A percentile compares a stretch with the other conserved stretches of the same genome.
Evolutionary conservation across 108 stramenopile genomes (phyloP).

Genomic region (Thalassiosira profunda): DNA sequence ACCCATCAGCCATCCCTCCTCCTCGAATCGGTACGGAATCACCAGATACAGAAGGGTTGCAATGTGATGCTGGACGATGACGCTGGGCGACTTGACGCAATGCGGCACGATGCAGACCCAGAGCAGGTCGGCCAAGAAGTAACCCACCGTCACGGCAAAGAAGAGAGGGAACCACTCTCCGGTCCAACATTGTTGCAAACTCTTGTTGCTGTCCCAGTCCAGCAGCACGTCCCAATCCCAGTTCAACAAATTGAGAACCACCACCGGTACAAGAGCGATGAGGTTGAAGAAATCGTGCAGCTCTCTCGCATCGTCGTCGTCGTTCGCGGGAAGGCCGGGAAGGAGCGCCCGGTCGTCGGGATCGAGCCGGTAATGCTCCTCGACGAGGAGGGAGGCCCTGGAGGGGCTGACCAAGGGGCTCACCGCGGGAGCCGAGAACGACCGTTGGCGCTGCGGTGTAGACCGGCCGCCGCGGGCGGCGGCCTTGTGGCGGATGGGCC

Average conservation of each 20-base stretch:
- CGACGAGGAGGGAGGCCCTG: constrained; percentile 52
- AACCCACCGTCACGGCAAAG: constrained; percentile 57
- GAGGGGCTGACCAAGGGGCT: too few relatives aligned
- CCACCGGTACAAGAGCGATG: constrained; percentile 78
- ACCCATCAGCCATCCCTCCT: constrained; percentile 82
- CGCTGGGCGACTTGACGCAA: constrained; percentile 75
- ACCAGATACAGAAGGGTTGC: constrained; percentile 78
- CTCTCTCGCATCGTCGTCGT: constrained; percentile 76
- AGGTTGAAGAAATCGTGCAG: constrained; percentile 91
- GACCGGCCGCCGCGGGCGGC: too few relatives aligned
- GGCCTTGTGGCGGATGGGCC: too few relatives aligned
- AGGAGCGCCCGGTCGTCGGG: constrained; percentile 51
- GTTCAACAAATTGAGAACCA: constrained; percentile 84
- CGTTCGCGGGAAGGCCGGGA: constrained; percentile 76
- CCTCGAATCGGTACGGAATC: constrained; percentile 63
- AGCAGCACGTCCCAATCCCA: constrained; percentile 86
- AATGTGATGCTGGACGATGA: constrained; percentile 88
- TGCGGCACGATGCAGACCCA: constrained; percentile 72
- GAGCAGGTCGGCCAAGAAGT: constrained; percentile 74
- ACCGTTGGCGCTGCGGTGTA: too few relatives aligned
- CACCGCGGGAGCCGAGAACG: too few relatives aligned
- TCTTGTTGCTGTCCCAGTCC: constrained; percentile 32
- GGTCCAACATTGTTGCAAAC: constrained; percentile 72
- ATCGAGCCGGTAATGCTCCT: constrained; percentile 79
- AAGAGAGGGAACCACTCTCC: constrained; percentile 83